Evolutionary conservation across 2,329 filamentous ascomycete genomes (phyloP).

Genomic region (Ophiostoma novo-ulmi): DNA sequence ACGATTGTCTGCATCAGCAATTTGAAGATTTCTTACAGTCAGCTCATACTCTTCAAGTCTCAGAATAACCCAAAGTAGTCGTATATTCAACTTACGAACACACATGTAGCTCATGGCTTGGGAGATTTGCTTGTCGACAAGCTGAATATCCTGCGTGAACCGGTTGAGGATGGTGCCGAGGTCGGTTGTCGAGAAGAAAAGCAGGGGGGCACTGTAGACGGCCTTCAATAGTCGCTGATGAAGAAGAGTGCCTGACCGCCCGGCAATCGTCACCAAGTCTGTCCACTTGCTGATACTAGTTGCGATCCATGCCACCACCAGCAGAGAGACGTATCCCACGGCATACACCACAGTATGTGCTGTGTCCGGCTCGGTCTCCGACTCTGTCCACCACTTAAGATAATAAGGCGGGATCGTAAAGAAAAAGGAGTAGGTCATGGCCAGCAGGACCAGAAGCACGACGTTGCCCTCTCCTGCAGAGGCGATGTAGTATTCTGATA

Average conservation of each 20-base stretch:
- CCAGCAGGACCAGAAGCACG: not conserved
- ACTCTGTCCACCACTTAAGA: not conserved
- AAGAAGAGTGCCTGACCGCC: constrained; percentile 20
- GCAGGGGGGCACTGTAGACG: too few species aligned
- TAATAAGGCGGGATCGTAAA: not conserved
- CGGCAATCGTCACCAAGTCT: constrained; percentile 35
- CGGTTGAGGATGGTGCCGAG: constrained; percentile 28
- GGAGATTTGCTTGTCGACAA: constrained; percentile 42
- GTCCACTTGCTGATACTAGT: constrained; percentile 37
- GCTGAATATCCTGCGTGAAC: constrained; percentile 43
- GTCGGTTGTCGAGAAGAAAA: not conserved
- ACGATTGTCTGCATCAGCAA: too few species aligned
- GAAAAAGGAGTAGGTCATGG: not conserved
- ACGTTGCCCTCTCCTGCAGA: not conserved
- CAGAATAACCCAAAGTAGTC: too few species aligned
- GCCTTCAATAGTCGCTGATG: not conserved
- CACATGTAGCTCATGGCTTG: constrained; percentile 34
- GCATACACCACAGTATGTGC: constrained; percentile 33
- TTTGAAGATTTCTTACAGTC: too few species aligned
- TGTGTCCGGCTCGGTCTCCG: constrained; percentile 23
- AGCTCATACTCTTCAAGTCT: too few species aligned
- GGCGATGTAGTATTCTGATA: too few species aligned
- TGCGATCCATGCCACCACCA: constrained; percentile 36
- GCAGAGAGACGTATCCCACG: constrained; percentile 35
- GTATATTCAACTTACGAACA: constrained; percentile 36